Conservation (phyloP, 257 asterid genomes). For the Leonotis leonurus region DNA sequence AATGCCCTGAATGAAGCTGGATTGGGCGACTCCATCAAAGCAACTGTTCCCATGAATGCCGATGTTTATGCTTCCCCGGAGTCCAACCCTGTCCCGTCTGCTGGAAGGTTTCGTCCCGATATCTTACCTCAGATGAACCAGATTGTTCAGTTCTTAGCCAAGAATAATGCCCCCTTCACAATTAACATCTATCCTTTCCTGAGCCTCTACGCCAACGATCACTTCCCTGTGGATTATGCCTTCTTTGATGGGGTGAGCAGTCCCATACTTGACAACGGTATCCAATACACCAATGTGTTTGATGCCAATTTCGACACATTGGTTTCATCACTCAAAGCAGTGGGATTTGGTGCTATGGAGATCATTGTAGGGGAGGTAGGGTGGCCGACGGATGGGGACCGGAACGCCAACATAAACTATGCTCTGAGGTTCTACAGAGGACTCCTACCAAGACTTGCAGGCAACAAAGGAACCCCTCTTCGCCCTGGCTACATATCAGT, state of each 20-base stretch:
- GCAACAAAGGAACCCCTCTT: constrained; percentile 68
- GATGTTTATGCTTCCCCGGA: constrained; percentile 64
- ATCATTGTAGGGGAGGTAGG: constrained; percentile 77
- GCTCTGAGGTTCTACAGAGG: constrained; percentile 62
- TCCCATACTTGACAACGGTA: constrained; percentile 46
- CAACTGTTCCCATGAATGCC: constrained; percentile 71
- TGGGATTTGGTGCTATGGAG: constrained; percentile 51
- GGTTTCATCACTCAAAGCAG: constrained; percentile 48
- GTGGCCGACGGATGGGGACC: constrained; percentile 75
- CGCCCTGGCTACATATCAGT: constrained; percentile 60
- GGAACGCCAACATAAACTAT: constrained; percentile 42
- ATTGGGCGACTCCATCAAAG: constrained; percentile 52
- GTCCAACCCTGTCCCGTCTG: constrained; percentile 58
- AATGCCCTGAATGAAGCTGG: constrained; percentile 67
- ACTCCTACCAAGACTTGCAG: constrained; percentile 53
- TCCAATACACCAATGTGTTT: constrained; percentile 54
- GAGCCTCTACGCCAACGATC: constrained; percentile 56
- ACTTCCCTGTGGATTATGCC: constrained; percentile 69
- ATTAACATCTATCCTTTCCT: constrained; percentile 65
- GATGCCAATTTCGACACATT: constrained; percentile 78
- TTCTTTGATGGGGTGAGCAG: constrained; percentile 57
- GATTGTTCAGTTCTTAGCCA: constrained; percentile 60
- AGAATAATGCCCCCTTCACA: constrained; percentile 68
- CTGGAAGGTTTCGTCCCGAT: constrained; percentile 57
- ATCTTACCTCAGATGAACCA: constrained; percentile 48